phyloP scores from a whole-genome alignment of 495 filamentous ascomycete genomes.

The Neurospora sp. region DNA sequence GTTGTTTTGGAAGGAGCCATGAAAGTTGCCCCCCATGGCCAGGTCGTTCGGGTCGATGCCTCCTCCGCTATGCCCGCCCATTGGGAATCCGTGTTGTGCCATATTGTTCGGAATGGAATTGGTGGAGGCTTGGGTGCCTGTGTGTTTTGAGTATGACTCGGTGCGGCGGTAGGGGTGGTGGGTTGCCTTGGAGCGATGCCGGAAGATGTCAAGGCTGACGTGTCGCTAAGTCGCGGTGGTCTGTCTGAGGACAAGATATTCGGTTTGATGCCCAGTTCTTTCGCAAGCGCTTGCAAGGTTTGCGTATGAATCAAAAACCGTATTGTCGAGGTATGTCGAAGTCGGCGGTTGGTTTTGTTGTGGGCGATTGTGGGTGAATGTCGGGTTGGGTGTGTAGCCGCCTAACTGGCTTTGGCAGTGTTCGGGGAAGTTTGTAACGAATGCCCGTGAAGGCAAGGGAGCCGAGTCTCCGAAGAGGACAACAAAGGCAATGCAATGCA shows the following conservation, averaged over 20 bases:
- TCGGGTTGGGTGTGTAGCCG: slow-evolving; percentile 6
- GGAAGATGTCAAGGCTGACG: background rate
- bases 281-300: background rate
- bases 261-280: background rate
- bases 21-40: slow-evolving; percentile 47
- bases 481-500: background rate
- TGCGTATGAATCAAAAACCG: background rate
- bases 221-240: slow-evolving; percentile 2
- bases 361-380: slow-evolving; percentile 3
- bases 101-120: slow-evolving; percentile 11
- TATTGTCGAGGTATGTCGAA: background rate
- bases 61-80: slow-evolving; percentile 48
- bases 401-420: slow-evolving; percentile 14
- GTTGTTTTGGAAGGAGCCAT: slow-evolving; percentile 29
- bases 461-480: background rate
- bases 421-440: slow-evolving; percentile 1
- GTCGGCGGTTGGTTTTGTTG: background rate
- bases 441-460: background rate
- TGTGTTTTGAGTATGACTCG: slow-evolving; percentile 1
- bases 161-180: background rate
- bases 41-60: slow-evolving; percentile 83
- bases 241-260: background rate
- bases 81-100: slow-evolving; percentile 56
- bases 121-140: background rate
- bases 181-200: slow-evolving; percentile 5